phyloP scores from a whole-genome alignment of 2,329 filamentous ascomycete genomes.

The Cordyceps militaris region DNA sequence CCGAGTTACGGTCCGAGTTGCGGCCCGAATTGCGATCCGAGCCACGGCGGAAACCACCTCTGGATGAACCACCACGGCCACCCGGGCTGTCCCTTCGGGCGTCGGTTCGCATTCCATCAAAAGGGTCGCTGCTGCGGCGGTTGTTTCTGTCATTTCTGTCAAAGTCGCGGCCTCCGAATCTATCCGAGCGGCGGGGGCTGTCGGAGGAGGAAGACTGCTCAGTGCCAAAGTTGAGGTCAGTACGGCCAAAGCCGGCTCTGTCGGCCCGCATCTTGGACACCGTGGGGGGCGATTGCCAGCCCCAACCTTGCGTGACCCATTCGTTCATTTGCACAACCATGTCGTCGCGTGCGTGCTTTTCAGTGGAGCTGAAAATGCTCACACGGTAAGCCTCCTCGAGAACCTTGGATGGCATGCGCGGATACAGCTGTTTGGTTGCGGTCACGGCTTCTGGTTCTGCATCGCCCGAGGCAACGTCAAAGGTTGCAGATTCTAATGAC shows the following conservation, averaged over 20 bases:
- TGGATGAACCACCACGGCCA: neutral
- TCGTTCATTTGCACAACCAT: slow-evolving; percentile 46
- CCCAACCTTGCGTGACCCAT: slow-evolving; percentile 45
- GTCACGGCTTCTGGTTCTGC: neutral
- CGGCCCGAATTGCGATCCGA: slow-evolving; percentile 1
- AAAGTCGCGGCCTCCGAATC: slow-evolving; percentile 6
- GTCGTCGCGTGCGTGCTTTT: slow-evolving; percentile 30
- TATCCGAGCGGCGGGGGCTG: slow-evolving; percentile 11
- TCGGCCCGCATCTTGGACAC: slow-evolving; percentile 22
- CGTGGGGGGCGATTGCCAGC: slow-evolving; percentile 41
- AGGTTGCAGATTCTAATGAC: slow-evolving; percentile 43
- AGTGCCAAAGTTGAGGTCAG: slow-evolving; percentile 30
- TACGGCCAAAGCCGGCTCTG: slow-evolving; percentile 26
- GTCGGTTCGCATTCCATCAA: slow-evolving; percentile 17
- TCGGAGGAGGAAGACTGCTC: slow-evolving; percentile 2
- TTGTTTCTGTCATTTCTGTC: neutral
- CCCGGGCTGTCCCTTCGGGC: slow-evolving; percentile 12
- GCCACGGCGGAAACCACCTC: neutral
- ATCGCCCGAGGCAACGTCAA: slow-evolving; percentile 18
- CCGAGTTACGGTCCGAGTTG: slow-evolving; percentile 2
- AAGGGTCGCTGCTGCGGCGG: slow-evolving; percentile 16
- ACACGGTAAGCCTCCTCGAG: slow-evolving; percentile 41
- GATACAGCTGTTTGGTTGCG: slow-evolving; percentile 27
- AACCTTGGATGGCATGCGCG: slow-evolving; percentile 28
- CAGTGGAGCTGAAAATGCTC: slow-evolving; percentile 48